Evolutionary conservation across 441 rosid genomes (phyloP), one percentile per base, ranked within the genome.

Genomic region (Populus trichocarpa): DNA sequence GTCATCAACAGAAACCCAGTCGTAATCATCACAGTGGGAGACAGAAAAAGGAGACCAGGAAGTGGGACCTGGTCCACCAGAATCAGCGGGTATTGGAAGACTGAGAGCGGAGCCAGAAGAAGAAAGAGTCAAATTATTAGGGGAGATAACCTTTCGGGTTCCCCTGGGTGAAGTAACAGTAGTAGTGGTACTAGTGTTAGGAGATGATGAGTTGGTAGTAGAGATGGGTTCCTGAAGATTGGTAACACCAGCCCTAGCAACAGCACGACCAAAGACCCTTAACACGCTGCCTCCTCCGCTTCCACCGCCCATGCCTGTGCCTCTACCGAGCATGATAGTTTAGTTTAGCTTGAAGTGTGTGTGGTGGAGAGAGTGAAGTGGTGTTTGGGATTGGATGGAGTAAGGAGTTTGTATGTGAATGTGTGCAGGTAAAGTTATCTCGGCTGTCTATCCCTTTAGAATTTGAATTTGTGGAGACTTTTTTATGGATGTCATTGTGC

Each of bases 271-370:
- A 20, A 83, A 85, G 14, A 88, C 86, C 72, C 92, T 87, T 46
- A 91, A 72, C 90, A 90, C 86, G 80, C 93, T 83, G 18, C 88
- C 88, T 30, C 84, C 82, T 50, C 57, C 57, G 57, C 57, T 50
- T 6, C 92, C 93, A 2, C 93, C 95, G 6, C 96, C 94, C 90
- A 89, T 80, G 67, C 92, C 89, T 78, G 80, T 82, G 71, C 92
- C 91, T 59, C 91, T 84, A 59, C 95, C 89, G 77, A 86, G 87
- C 91, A 87, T 85, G 69, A 77, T 5, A 25, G 25, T 28, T 11
- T 12, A 11, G 11, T 26, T 0, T 10, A 7, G 1, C 2, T 2
- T 4, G 8, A 5, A 57, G 20, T 16, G 33, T 53, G 8, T 61
- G 2, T 20, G 28, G 68, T 40, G 22, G 32, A 50, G 71, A 38